phyloP scores from a whole-genome alignment of 805 yeast species.

The Yamadazyma endophytica region DNA sequence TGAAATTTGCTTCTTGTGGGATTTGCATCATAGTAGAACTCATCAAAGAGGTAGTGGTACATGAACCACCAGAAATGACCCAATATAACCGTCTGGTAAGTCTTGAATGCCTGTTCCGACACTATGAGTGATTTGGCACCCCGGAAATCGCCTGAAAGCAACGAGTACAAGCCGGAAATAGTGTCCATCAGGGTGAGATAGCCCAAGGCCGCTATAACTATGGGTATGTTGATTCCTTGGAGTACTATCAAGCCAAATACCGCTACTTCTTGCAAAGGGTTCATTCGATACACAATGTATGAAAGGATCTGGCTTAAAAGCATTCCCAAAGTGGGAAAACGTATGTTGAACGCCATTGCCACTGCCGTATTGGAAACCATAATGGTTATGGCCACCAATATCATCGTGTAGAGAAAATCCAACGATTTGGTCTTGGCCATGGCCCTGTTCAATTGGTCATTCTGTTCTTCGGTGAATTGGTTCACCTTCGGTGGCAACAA shows the following conservation, averaged over 20 bases:
- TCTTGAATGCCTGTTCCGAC: slow-evolving; percentile 12
- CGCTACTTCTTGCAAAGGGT: slow-evolving; percentile 15
- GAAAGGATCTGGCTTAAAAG: slow-evolving; percentile 21
- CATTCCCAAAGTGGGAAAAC: slow-evolving; percentile 18
- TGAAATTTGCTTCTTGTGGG: slow-evolving; percentile 12
- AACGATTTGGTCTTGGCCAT: slow-evolving; percentile 17
- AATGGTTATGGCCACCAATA: slow-evolving; percentile 21
- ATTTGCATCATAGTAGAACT: slow-evolving; percentile 13
- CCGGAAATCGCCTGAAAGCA: slow-evolving; percentile 8
- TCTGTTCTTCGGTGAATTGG: slow-evolving; percentile 15
- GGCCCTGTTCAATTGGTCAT: slow-evolving; percentile 8
- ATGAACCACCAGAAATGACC: slow-evolving; percentile 35
- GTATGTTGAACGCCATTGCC: slow-evolving; percentile 11
- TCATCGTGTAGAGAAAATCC: slow-evolving; percentile 28
- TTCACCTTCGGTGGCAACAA: slow-evolving; percentile 19
- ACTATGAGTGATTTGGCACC: slow-evolving; percentile 4
- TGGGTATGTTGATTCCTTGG: slow-evolving; percentile 5
- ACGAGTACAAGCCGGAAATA: neutral
- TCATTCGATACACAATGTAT: slow-evolving; percentile 25
- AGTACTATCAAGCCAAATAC: slow-evolving; percentile 7
- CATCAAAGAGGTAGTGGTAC: slow-evolving; percentile 11
- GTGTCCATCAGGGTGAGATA: slow-evolving; percentile 4
- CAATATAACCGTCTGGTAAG: slow-evolving; percentile 12
- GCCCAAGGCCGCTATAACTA: slow-evolving; percentile 4
- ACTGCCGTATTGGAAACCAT: slow-evolving; percentile 15